Evolutionary conservation across 2,329 filamentous ascomycete species (phyloP), one percentile per base, ranked within the genome.

Genomic region (Venturia oleaginea): DNA sequence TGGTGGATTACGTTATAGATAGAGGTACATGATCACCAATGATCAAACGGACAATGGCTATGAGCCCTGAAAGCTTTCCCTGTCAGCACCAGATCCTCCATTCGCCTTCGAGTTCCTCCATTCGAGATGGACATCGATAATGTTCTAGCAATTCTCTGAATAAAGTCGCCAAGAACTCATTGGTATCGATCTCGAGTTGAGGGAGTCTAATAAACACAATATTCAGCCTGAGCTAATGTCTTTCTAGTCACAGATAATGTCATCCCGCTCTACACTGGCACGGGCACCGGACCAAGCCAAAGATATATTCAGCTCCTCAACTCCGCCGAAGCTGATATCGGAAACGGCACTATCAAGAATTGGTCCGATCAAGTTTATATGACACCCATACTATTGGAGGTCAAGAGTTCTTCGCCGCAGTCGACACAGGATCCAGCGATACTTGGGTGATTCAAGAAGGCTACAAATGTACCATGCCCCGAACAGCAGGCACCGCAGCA

Each of bases 401-500:
- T 13, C 63, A 66, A 34, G 38, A 59, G 10, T 65, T 66, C 54
- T 13, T 67, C 17, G n/a, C 37, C 22, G 59, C 62, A 17, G 22
- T 66, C 22, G 65, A 66, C 64, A 66, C 65, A 11, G 65, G 65
- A 7, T 38, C 22, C 38, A 30, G 48, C 32, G 65, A 66, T 40
- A 66, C 65, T 30, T 66, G 65, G 65, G 30, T 66, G 17, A 59
- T 59, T 8, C 24, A 42, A 17, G 42, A 62, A 24, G 37, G 54
- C 27, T 66, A 62, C 48, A 60, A 65, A 55, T 65, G 63, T 55
- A 34, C 38, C 38, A 57, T 61, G 51, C 30, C 38, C 10, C 15
- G 15, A 27, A 54, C 48, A 54, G 24, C 48, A 27, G 32, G 2
- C 34, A 65, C 48, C 27, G 42, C 37, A 22, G 38, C 60, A 30